Percentiles rank a stretch among this genome's conserved stretches.
These are phyloP conservation scores for Populus hybrid DNA, from an alignment of 441 rosid genomes.

Conservation along the genomic window DNA sequence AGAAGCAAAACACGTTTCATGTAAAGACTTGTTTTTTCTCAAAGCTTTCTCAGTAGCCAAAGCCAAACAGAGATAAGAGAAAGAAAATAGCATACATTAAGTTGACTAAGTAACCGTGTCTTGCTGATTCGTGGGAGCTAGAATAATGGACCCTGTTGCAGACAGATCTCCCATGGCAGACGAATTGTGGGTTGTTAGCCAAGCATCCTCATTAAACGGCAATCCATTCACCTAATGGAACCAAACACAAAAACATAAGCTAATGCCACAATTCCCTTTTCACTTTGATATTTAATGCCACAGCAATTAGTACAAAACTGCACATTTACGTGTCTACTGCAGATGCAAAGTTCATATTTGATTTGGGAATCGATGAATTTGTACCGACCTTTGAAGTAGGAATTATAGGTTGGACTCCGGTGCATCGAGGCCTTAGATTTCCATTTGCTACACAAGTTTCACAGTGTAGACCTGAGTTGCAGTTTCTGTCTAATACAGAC, in stretches of 20 bases:
- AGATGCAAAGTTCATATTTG: neutral
- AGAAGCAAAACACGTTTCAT: neutral
- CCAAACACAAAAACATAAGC: conserved; percentile 9
- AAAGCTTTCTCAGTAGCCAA: conserved; percentile 4
- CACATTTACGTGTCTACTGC: neutral
- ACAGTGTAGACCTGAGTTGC: conserved; percentile 74
- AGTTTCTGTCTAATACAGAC: conserved; percentile 47
- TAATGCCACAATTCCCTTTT: conserved; percentile 1
- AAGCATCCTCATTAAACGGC: conserved; percentile 77
- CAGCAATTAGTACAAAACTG: no score
- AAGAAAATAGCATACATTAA: conserved; percentile 39
- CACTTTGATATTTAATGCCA: no score
- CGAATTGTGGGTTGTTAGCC: conserved; percentile 89
- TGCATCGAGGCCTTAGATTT: conserved; percentile 63
- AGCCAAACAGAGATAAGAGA: neutral
- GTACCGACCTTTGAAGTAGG: conserved; percentile 67
- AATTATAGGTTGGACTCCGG: conserved; percentile 59
- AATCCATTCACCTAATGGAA: conserved; percentile 62
- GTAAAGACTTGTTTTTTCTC: neutral
- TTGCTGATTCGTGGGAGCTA: conserved; percentile 70
- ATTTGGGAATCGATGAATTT: neutral
- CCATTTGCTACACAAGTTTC: conserved; percentile 65
- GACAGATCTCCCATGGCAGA: conserved; percentile 58
- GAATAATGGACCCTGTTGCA: conserved; percentile 42
- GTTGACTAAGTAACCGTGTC: conserved; percentile 76